A percentile compares a stretch with the other conserved stretches of the same genome.
phyloP scores from a whole-genome alignment of 371 early-diverging fungal species.

The Gilbertella persicaria region DNA sequence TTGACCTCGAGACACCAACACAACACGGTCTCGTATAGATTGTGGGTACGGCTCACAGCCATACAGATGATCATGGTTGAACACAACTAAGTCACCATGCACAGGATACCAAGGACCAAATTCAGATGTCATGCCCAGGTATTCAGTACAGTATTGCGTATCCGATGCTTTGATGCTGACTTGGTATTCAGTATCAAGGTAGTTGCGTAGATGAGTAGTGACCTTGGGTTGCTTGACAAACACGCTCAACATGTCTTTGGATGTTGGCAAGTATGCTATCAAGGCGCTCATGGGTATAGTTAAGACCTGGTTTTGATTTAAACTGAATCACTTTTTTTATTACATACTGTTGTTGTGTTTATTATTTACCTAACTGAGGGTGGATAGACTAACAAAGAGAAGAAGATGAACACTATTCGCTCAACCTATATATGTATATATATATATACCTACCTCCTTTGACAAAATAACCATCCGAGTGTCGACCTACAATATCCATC shows the following conservation, averaged over 20 bases:
- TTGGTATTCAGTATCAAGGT: not conserved
- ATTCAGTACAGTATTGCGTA: constrained; percentile 8
- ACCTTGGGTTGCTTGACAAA: constrained; percentile 1
- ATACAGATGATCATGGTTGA: not conserved
- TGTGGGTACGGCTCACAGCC: constrained; percentile 44
- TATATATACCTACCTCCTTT: constrained; percentile 55
- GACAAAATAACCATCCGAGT: constrained; percentile 39
- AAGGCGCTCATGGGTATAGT: constrained; percentile 1
- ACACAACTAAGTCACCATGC: not conserved
- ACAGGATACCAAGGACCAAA: constrained; percentile 5
- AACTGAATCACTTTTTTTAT: constrained; percentile 3
- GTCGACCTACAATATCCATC: constrained; percentile 37
- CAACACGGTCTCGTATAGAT: constrained; percentile 29
- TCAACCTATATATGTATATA: not conserved
- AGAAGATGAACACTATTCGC: no score
- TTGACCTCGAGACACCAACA: constrained; percentile 50
- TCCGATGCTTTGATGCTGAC: constrained; percentile 7
- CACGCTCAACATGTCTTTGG: constrained; percentile 2
- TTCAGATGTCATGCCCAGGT: constrained; percentile 5
- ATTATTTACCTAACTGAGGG: no score
- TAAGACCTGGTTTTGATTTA: constrained; percentile 4
- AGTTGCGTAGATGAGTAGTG: constrained; percentile 7
- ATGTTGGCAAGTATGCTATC: not conserved
- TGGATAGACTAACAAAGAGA: not conserved
- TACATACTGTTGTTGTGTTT: not conserved